A percentile compares a stretch with the other conserved stretches of the same genome.
These are phyloP conservation scores for Cyberlindnera samutprakarnensis DNA, from an alignment of 805 yeast species.

Conservation along the genomic window DNA sequence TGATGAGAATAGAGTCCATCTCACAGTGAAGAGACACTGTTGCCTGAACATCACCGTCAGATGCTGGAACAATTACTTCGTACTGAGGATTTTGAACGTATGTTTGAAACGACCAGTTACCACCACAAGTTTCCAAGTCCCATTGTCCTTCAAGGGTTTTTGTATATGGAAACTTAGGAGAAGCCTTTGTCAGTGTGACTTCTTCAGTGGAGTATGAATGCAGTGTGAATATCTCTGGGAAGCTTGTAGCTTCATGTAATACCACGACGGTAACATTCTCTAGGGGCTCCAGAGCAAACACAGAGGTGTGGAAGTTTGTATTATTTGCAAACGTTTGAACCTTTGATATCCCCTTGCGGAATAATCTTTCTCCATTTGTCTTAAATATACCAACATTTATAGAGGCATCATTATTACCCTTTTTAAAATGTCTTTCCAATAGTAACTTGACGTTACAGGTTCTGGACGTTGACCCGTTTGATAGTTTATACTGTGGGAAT, in stretches of 20 bases:
- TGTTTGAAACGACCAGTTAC: slow-evolving; percentile 41
- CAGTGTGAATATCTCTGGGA: slow-evolving; percentile 13
- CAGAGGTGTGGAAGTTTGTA: slow-evolving; percentile 32
- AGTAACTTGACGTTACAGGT: slow-evolving; percentile 40
- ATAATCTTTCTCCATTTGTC: slow-evolving; percentile 26
- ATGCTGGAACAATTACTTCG: slow-evolving; percentile 24
- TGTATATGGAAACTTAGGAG: slow-evolving; percentile 15
- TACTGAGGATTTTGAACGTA: slow-evolving; percentile 53
- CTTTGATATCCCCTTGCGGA: slow-evolving; percentile 3
- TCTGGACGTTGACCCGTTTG: slow-evolving; percentile 22
- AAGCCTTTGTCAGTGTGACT: slow-evolving; percentile 25
- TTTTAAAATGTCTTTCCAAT: slow-evolving; percentile 39
- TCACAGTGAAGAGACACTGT: background rate
- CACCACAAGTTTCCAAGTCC: slow-evolving; percentile 41
- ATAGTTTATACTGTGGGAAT: slow-evolving; percentile 38
- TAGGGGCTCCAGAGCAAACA: slow-evolving; percentile 23
- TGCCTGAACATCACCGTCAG: background rate
- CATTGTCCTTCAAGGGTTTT: slow-evolving; percentile 33
- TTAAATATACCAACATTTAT: slow-evolving; percentile 24
- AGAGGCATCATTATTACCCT: slow-evolving; percentile 18
- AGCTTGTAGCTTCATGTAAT: slow-evolving; percentile 3
- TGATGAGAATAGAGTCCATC: slow-evolving; percentile 21
- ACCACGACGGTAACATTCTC: slow-evolving; percentile 25
- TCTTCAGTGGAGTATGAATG: slow-evolving; percentile 11
- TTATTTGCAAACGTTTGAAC: slow-evolving; percentile 21